Evolutionary conservation across 192 early-diverging fungal species (phyloP).

Genomic region (Paraglomus occultum): DNA sequence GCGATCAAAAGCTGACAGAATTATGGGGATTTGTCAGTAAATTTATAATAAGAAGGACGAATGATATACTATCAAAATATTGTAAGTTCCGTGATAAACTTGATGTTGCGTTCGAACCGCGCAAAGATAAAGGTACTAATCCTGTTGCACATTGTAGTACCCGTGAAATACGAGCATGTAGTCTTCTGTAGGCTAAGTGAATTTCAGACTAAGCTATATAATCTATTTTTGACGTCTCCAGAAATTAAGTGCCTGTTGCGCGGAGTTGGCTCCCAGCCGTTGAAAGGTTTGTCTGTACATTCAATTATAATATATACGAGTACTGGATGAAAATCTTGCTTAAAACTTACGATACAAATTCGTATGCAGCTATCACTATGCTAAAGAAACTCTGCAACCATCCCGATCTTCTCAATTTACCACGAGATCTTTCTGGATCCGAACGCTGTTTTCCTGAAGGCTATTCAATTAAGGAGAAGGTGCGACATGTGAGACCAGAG

Average conservation of each 20-base stretch:
- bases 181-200: slow-evolving; percentile 88
- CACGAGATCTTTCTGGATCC: slow-evolving; percentile 57
- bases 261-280: slow-evolving; percentile 76
- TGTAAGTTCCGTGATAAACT: slow-evolving; percentile 48
- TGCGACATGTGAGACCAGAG: slow-evolving; percentile 46
- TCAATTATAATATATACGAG: too few species aligned
- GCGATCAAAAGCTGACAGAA: slow-evolving; percentile 85
- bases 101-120: slow-evolving; percentile 4
- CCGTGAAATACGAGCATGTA: slow-evolving; percentile 96
- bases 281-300: slow-evolving; percentile 46
- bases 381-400: slow-evolving; percentile 99
- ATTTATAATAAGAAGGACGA: slow-evolving; percentile 97
- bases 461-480: slow-evolving; percentile 46
- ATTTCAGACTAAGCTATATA: slow-evolving; percentile 80
- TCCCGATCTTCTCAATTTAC: slow-evolving; percentile 80
- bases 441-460: slow-evolving; percentile 52
- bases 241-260: slow-evolving; percentile 70
- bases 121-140: too few species aligned
- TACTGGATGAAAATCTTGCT: background rate
- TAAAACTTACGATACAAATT: background rate
- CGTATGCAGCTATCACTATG: slow-evolving; percentile 69
- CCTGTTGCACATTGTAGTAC: slow-evolving; percentile 59
- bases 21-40: slow-evolving; percentile 84
- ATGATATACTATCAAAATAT: slow-evolving; percentile 96
- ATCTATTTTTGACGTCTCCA: slow-evolving; percentile 67